Conservation (phyloP, 2,329 filamentous ascomycete genomes). For the Trichoderma sp. region DNA sequence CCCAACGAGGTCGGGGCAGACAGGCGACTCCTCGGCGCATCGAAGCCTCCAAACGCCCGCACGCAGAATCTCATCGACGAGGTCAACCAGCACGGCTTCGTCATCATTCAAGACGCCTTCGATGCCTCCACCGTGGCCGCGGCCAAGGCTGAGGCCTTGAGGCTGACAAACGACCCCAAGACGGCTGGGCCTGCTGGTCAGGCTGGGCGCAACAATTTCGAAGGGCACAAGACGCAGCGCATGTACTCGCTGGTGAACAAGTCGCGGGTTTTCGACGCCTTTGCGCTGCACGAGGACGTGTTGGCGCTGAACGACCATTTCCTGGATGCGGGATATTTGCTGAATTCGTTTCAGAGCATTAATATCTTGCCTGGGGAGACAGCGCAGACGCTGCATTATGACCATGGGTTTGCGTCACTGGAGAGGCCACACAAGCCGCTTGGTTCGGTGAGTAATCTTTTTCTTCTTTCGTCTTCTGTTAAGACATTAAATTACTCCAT, state of each 20-base stretch:
- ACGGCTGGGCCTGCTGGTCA: constrained; percentile 33
- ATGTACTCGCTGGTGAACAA: constrained; percentile 45
- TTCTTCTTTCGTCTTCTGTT: too few species aligned
- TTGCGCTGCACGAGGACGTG: constrained; percentile 38
- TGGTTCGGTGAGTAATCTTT: constrained; percentile 35
- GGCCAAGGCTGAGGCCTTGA: constrained; percentile 29
- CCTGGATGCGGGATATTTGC: constrained; percentile 40
- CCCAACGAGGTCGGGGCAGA: background rate
- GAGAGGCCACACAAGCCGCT: constrained; percentile 40
- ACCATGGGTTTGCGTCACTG: constrained; percentile 35
- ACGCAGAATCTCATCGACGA: constrained; percentile 28
- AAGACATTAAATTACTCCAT: too few species aligned
- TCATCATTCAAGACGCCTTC: constrained; percentile 39
- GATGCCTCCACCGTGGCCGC: constrained; percentile 36
- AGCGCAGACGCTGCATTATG: constrained; percentile 42
- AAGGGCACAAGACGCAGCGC: constrained; percentile 41
- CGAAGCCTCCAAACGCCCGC: background rate
- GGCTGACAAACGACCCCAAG: constrained; percentile 28
- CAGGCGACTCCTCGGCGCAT: background rate
- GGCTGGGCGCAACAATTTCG: constrained; percentile 41
- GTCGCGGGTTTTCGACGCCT: constrained; percentile 42
- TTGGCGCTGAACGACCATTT: constrained; percentile 44
- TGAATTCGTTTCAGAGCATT: constrained; percentile 42
- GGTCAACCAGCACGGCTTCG: constrained; percentile 37
- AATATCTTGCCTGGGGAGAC: constrained; percentile 43